A percentile compares a stretch with the other conserved stretches of the same genome.
These are phyloP conservation scores for Akanthomyces uredinophilus DNA, from an alignment of 2,329 filamentous ascomycete species.

Conservation along the genomic window DNA sequence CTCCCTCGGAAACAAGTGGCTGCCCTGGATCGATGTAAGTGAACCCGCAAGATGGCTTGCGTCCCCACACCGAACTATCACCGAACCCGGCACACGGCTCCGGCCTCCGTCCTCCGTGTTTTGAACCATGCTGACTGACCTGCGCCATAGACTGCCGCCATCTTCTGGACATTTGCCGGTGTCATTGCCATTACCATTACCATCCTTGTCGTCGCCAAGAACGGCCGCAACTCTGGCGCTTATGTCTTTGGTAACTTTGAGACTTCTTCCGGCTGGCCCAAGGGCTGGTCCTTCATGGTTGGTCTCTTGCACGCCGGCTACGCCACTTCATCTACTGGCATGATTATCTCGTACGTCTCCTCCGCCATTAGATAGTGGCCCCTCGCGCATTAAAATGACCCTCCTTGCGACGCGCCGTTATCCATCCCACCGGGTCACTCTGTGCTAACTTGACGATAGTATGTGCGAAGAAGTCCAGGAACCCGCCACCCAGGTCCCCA, in stretches of 20 bases:
- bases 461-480: slow-evolving; percentile 70
- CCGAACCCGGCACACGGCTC: slow-evolving; percentile 10
- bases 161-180: slow-evolving; percentile 70
- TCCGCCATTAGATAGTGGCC: background rate
- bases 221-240: slow-evolving; percentile 56
- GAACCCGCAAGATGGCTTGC: background rate
- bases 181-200: slow-evolving; percentile 60
- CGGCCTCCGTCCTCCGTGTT: background rate
- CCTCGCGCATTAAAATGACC: slow-evolving; percentile 5
- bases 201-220: slow-evolving; percentile 61
- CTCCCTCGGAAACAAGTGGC: slow-evolving; percentile 59
- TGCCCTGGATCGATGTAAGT: slow-evolving; percentile 66
- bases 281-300: slow-evolving; percentile 69
- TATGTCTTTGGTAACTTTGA: slow-evolving; percentile 68
- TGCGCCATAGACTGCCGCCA: slow-evolving; percentile 57
- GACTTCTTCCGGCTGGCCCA: slow-evolving; percentile 61
- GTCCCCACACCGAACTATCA: background rate
- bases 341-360: slow-evolving; percentile 67
- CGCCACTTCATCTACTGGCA: slow-evolving; percentile 70
- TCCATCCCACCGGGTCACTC: slow-evolving; percentile 10
- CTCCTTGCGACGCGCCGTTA: background rate
- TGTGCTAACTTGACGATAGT: slow-evolving; percentile 29
- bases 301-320: slow-evolving; percentile 69
- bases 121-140: slow-evolving; percentile 2
- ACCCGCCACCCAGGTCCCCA: slow-evolving; percentile 63